Evolutionary conservation across 2,329 filamentous ascomycete species (phyloP), one percentile per base, ranked within the genome.

Genomic region (Fusarium pseudonygamai): DNA sequence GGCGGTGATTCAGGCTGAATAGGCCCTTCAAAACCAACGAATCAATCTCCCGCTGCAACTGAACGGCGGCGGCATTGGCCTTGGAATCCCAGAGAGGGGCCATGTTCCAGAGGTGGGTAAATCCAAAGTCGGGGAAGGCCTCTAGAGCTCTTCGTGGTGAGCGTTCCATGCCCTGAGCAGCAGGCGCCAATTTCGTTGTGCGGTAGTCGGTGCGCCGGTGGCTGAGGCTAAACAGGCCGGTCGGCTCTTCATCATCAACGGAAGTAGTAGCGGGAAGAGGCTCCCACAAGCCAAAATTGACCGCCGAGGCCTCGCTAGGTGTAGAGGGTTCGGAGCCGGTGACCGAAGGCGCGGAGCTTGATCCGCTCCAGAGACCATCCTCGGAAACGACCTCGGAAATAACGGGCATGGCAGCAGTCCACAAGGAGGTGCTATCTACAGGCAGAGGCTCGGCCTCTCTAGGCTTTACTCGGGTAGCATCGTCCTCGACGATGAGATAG

Each of bases 1-100:
- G 75, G 55, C 72, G 70, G 53, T 78, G 76, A 40, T 73, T 75
- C 60, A 78, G 67, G 68, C 73, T 78, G 57, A 78, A 78, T 52
- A 78, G 53, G 32, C 76, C 76, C 40, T 78, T 69, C 37, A 74
- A 57, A 14, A 75, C 73, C 24, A 75, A 40, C 14, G 58, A 75
- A 39, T 78, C 72, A 43, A 78, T 56, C 56, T 78, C 75, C 16
- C 46, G 53, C 60, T 71, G 67, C 47, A 70, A 43, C 64, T 77
- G 61, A 32, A 69, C 59, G 43, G 68, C 61, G 8, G 68, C 67
- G 15, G 60, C 55, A 39, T 72, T 72, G 34, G 76, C 76, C 39
- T 69, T 72, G 22, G 65, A 64, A 60, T 78, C 73, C 76, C 76
- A 78, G 16, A 78, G 74, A 65, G 72, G 72, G 18, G 76, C 71